phyloP scores from a whole-genome alignment of 1,284 basidiomycete species.

The Malassezia obtusa region DNA sequence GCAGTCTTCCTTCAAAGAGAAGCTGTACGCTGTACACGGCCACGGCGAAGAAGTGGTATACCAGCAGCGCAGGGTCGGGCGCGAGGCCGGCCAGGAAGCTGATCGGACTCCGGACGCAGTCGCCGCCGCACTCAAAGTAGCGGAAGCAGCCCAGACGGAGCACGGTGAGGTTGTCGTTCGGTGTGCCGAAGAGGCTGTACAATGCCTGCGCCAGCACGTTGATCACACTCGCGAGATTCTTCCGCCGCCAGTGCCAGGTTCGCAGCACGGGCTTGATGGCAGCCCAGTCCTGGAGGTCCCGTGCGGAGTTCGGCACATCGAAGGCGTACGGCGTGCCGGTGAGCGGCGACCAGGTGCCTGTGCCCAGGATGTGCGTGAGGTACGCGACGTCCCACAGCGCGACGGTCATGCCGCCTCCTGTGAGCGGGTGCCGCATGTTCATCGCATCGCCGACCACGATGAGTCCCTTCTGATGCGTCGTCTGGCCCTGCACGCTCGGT shows the following conservation, averaged over 20 bases:
- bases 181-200: conserved; percentile 44
- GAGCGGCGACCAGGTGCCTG: conserved; percentile 29
- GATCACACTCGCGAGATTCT: conserved; percentile 38
- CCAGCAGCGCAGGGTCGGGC: conserved; percentile 67
- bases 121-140: conserved; percentile 88
- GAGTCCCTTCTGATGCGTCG: conserved; percentile 57
- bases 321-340: conserved; percentile 6
- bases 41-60: conserved; percentile 88
- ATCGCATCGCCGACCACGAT: conserved; percentile 88
- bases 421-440: conserved; percentile 98
- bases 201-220: conserved; percentile 46
- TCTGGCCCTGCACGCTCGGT: conserved; percentile 66
- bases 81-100: conserved; percentile 51
- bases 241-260: conserved; percentile 44
- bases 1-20: conserved; percentile 54
- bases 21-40: conserved; percentile 85
- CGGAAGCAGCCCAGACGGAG: conserved; percentile 89
- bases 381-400: conserved; percentile 45
- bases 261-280: conserved; percentile 27
- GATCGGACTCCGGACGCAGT: conserved; percentile 79
- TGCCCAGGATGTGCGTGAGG: conserved; percentile 38
- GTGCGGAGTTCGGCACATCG: background rate
- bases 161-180: conserved; percentile 65
- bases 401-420: conserved; percentile 58
- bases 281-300: conserved; percentile 32